These are phyloP conservation scores for Vickermania spadyakhi DNA, from an alignment of 208 protist genomes.

Conservation along the genomic window DNA sequence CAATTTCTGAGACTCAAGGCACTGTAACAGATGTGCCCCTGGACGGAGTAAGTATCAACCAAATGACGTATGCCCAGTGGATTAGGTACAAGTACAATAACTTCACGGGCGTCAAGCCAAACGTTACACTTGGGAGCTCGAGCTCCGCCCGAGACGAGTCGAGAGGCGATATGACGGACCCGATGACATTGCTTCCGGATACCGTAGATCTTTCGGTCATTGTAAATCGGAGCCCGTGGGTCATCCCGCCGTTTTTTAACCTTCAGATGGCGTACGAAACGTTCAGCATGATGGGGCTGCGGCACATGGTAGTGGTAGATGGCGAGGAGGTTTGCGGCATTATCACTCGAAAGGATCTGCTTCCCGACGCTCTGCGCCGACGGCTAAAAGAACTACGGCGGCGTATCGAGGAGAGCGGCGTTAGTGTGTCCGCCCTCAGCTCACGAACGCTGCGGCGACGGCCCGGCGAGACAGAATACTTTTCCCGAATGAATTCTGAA, in stretches of 20 bases:
- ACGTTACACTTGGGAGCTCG: neutral
- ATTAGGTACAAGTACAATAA: slow-evolving; percentile 55
- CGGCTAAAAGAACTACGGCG: slow-evolving; percentile 35
- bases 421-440: neutral
- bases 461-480: too few species aligned
- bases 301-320: slow-evolving; percentile 89
- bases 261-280: slow-evolving; percentile 81
- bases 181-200: slow-evolving; percentile 22
- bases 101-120: slow-evolving; percentile 29
- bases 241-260: slow-evolving; percentile 79
- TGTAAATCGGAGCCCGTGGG: slow-evolving; percentile 87
- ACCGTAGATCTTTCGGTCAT: slow-evolving; percentile 68
- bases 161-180: neutral
- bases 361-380: slow-evolving; percentile 48
- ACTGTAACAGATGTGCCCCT: slow-evolving; percentile 5
- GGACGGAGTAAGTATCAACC: slow-evolving; percentile 43
- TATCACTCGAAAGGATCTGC: slow-evolving; percentile 91
- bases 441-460: neutral
- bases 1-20: neutral
- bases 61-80: slow-evolving; percentile 74
- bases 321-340: slow-evolving; percentile 78
- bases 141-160: neutral
- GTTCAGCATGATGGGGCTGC: slow-evolving; percentile 90
- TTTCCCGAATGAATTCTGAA: too few species aligned
- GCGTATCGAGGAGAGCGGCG: slow-evolving; percentile 8